Percentiles rank a stretch among this genome's conserved stretches.
These are phyloP conservation scores for Pyrenopolyporus hunteri DNA, from an alignment of 495 filamentous ascomycete genomes.

Conservation along the genomic window DNA sequence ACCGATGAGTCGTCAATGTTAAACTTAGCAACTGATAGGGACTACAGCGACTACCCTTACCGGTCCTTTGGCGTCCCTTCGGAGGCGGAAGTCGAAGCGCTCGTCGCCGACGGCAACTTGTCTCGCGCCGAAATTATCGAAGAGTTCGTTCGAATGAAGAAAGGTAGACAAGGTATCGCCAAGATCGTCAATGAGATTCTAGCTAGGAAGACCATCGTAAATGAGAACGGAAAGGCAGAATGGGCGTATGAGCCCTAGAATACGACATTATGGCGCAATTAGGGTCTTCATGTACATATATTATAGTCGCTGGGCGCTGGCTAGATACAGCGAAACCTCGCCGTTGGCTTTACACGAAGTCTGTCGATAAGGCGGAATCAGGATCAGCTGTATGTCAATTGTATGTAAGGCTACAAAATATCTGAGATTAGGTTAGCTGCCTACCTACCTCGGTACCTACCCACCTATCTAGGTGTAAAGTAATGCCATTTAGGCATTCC, in stretches of 20 bases:
- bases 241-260: slow-evolving; percentile 43
- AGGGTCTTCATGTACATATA: slow-evolving; percentile 27
- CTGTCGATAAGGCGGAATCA: not conserved
- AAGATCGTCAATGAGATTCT: slow-evolving; percentile 65
- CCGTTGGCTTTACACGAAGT: slow-evolving; percentile 9
- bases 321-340: not conserved
- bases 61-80: slow-evolving; percentile 68
- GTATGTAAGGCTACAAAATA: too few relatives aligned
- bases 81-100: slow-evolving; percentile 69
- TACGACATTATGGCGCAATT: slow-evolving; percentile 13
- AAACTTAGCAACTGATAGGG: slow-evolving; percentile 51
- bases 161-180: slow-evolving; percentile 61
- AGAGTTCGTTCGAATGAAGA: slow-evolving; percentile 51
- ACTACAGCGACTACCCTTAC: slow-evolving; percentile 75
- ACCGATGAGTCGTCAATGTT: slow-evolving; percentile 52
- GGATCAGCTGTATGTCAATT: not conserved
- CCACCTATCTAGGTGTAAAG: too few relatives aligned
- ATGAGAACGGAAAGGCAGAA: slow-evolving; percentile 41
- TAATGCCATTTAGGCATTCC: too few relatives aligned
- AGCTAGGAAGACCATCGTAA: slow-evolving; percentile 52
- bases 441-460: too few relatives aligned
- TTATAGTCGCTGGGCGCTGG: slow-evolving; percentile 5
- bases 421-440: too few relatives aligned
- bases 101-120: slow-evolving; percentile 52
- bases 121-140: slow-evolving; percentile 52